Conservation (phyloP, 768 basidiomycete species). For the Lentinula aciculospora region DNA sequence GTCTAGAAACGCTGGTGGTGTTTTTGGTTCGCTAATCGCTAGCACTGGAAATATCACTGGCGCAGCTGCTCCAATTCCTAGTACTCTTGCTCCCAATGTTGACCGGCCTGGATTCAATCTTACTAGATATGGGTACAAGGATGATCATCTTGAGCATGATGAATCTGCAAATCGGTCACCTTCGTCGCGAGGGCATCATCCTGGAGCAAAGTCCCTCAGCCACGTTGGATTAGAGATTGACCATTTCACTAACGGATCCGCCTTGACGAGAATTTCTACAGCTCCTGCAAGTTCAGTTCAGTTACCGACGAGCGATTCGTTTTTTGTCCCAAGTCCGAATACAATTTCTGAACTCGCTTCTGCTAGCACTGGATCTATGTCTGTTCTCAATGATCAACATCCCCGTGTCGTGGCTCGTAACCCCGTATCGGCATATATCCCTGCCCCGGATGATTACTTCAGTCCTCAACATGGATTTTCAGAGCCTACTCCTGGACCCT, state of each 20-base stretch:
- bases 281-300: neutral
- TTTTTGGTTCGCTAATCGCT: conserved; percentile 67
- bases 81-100: conserved; percentile 48
- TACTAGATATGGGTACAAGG: conserved; percentile 35
- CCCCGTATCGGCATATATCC: conserved; percentile 3
- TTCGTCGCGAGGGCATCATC: neutral
- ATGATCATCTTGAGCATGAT: neutral
- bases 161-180: neutral
- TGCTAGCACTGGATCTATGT: neutral
- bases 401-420: neutral
- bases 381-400: neutral
- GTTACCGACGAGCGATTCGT: neutral
- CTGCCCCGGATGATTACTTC: neutral
- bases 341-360: neutral
- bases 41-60: conserved; percentile 63
- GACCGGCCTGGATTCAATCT: conserved; percentile 62
- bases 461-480: neutral
- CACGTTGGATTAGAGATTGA: neutral
- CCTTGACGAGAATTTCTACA: neutral
- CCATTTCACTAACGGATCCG: neutral
- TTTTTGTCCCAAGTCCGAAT: neutral
- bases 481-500: neutral
- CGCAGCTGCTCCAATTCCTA: conserved; percentile 47
- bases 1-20: conserved; percentile 50
- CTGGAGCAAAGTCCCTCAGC: conserved; percentile 2